A percentile compares a stretch with the other conserved stretches of the same genome.
Evolutionary conservation across 176 grass and related monocot species (phyloP).

Genomic region (Avena sativa): DNA sequence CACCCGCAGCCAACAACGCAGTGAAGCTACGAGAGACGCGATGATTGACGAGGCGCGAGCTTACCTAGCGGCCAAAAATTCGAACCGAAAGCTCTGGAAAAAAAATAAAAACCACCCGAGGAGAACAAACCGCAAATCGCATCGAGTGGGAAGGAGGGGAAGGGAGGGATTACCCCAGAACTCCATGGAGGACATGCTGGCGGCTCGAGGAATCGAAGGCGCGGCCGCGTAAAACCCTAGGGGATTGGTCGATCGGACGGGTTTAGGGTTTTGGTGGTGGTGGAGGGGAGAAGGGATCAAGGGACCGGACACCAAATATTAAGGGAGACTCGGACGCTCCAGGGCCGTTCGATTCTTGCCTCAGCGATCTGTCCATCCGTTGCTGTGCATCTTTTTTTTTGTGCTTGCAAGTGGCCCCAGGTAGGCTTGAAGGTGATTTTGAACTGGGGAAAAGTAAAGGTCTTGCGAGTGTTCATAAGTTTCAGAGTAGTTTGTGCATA

Average conservation of each 20-base stretch:
- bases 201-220: slow-evolving; percentile 21
- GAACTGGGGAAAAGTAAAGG: too few species aligned
- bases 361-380: not conserved
- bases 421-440: too few species aligned
- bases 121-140: not conserved
- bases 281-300: not conserved
- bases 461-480: too few species aligned
- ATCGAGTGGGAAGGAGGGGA: not conserved
- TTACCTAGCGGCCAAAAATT: not conserved
- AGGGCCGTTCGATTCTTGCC: not conserved
- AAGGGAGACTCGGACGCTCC: not conserved
- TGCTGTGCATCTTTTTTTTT: too few species aligned
- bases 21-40: not conserved
- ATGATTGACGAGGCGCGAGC: not conserved
- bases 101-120: not conserved
- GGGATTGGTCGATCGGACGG: not conserved
- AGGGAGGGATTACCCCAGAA: slow-evolving; percentile 43
- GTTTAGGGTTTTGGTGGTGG: slow-evolving; percentile 48
- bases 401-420: too few species aligned
- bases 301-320: not conserved
- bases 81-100: not conserved
- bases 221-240: not conserved
- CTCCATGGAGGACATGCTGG: slow-evolving; percentile 9
- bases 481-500: too few species aligned
- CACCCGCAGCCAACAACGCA: not conserved